Percentiles rank a stretch among this genome's conserved stretches.
phyloP scores from a whole-genome alignment of 2,329 filamentous ascomycete genomes.

The Alternaria dauci region DNA sequence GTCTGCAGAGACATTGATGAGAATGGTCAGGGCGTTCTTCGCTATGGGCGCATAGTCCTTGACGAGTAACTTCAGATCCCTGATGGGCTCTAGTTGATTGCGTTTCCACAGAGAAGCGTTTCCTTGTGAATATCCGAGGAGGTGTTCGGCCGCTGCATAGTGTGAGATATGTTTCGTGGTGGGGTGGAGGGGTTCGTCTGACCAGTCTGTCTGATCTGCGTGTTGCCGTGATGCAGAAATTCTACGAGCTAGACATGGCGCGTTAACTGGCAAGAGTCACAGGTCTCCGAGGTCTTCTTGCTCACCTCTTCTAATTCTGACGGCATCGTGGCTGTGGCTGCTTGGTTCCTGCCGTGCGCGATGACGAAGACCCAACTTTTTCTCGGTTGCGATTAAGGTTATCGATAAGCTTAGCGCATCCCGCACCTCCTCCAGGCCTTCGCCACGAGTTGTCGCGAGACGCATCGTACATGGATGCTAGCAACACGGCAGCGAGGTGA shows the following conservation, averaged over 20 bases:
- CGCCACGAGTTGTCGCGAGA: constrained; percentile 10
- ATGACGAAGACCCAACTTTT: constrained; percentile 40
- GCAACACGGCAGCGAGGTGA: constrained; percentile 10
- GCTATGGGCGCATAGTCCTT: constrained; percentile 89
- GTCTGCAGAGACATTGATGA: constrained; percentile 86
- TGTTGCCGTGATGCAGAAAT: constrained; percentile 91
- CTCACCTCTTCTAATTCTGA: constrained; percentile 60
- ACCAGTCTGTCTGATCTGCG: constrained; percentile 85
- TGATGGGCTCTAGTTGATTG: constrained; percentile 78
- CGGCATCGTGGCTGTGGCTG: constrained; percentile 51
- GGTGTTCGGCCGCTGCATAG: constrained; percentile 76
- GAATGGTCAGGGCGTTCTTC: constrained; percentile 89
- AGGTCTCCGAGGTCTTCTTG: not conserved
- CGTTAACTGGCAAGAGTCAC: not conserved
- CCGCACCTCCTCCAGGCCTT: constrained; percentile 6
- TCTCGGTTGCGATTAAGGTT: constrained; percentile 36
- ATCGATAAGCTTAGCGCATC: constrained; percentile 44
- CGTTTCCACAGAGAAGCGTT: constrained; percentile 85
- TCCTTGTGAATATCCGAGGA: constrained; percentile 82
- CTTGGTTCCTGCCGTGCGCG: constrained; percentile 15
- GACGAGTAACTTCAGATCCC: constrained; percentile 85
- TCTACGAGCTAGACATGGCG: constrained; percentile 75
- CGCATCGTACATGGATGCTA: constrained; percentile 1
- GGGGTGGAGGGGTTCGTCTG: constrained; percentile 43
- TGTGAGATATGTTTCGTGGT: constrained; percentile 27